Evolutionary conservation across 169 alveolate species (phyloP), one percentile per base, ranked within the genome.

Genomic region (Plasmodium falciparum): DNA sequence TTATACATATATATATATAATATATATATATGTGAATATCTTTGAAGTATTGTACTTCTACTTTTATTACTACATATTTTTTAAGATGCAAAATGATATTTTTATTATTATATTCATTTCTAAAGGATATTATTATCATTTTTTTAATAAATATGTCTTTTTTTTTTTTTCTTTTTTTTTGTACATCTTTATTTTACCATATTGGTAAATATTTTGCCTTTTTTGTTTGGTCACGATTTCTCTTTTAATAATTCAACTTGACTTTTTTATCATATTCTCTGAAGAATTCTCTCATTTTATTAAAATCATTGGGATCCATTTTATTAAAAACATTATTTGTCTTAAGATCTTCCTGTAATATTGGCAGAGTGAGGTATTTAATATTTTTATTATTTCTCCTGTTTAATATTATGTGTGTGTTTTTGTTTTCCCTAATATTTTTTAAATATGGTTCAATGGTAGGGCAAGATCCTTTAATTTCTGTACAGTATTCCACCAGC

Each of bases 361-460:
- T 78, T 26, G 89, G 89, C 43, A 78, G 29, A 17, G 89, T 78
- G 26, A 78, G 67, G 67, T 78, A 17, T 78, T 78, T 78, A 20
- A 78, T 59, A 11, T 78, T 66, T 43, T 78, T 78, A 13, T 78
- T 78, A 66, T 78, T 65, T 43, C 89, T 63, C 29, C 89, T 78
- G 29, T 78, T 78, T 29, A 78, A 52, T 66, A 78, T 78, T 50
- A 78, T 78, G 56, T 78, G 89, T 9, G 78, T 49, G n/a, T 67
- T 78, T 78, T 78, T 78, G 22, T 78, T 78, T 66, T 78, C 89
- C 54, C 89, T 56, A 20, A 78, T 78, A 65, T 71, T 66, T 78
- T 78, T 78, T 78, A 78, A 65, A 66, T 49, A 78, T 66, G 89
- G 89, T 9, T 59, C 89, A 49, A 78, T 63, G 47, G 75, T 50